A percentile compares a stretch with the other conserved stretches of the same genome.
phyloP scores from a whole-genome alignment of 2,329 filamentous ascomycete species.

The Trichoderma cornu-damae region DNA sequence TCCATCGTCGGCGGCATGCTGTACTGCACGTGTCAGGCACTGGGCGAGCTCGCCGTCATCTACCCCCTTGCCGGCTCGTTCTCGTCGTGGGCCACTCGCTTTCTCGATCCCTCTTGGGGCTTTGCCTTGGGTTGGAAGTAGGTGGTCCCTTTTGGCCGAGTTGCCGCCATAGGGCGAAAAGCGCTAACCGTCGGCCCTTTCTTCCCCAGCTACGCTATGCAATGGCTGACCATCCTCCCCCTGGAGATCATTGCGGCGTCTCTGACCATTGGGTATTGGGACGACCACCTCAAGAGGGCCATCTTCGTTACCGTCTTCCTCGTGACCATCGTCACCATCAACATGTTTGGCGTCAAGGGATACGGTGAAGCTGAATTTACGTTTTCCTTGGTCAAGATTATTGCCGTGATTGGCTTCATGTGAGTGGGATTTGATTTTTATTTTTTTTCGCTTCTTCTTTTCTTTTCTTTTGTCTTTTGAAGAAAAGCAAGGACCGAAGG shows the following conservation, averaged over 20 bases:
- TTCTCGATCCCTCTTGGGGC: conserved; percentile 89
- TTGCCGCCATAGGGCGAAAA: not conserved
- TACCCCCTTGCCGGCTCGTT: conserved; percentile 92
- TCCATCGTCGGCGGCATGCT: conserved; percentile 77
- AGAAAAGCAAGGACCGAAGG: too few relatives aligned
- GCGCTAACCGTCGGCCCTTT: conserved; percentile 7
- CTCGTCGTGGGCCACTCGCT: conserved; percentile 84
- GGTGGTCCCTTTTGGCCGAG: conserved; percentile 29
- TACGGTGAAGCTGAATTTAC: conserved; percentile 89
- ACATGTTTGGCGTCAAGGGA: conserved; percentile 80
- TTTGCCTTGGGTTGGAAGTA: conserved; percentile 95
- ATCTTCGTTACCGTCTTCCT: conserved; percentile 84
- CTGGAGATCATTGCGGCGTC: conserved; percentile 84
- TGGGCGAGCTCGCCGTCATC: conserved; percentile 85
- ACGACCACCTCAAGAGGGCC: conserved; percentile 56
- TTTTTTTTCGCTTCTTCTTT: too few relatives aligned
- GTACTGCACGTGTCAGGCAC: conserved; percentile 84
- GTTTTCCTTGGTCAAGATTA: conserved; percentile 80
- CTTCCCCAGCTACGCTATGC: conserved; percentile 64
- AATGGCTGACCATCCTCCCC: conserved; percentile 80
- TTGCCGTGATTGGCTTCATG: conserved; percentile 85
- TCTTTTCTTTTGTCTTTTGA: too few relatives aligned
- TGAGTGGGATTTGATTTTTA: too few relatives aligned
- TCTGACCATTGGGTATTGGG: conserved; percentile 80
- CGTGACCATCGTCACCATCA: conserved; percentile 69